Conservation (phyloP, 129 eudicot genomes). For the Ambrosia artemisiifolia region DNA sequence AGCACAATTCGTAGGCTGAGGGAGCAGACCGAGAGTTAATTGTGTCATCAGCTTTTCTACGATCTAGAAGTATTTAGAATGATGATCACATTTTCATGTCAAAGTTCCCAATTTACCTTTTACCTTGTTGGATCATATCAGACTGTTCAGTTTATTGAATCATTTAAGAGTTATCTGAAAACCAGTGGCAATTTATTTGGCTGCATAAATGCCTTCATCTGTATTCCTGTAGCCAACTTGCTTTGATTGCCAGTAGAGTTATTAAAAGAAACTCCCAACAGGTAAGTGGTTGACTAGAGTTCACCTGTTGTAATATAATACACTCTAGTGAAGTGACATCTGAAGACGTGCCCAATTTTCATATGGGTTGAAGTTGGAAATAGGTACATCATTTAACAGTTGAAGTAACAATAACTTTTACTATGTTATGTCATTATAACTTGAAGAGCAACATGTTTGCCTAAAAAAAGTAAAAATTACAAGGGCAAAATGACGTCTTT, state of each 20-base stretch:
- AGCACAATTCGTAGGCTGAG: slow-evolving; percentile 89
- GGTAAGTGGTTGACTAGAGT: not conserved
- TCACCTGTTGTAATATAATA: not conserved
- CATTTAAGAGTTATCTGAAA: not conserved
- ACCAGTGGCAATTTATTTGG: not conserved
- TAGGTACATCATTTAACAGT: too few relatives aligned
- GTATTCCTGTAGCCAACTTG: not conserved
- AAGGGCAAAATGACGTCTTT: too few relatives aligned
- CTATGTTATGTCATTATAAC: too few relatives aligned
- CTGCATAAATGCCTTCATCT: not conserved
- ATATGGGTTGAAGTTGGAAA: too few relatives aligned
- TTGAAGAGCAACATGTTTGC: too few relatives aligned
- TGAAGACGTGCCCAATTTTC: too few relatives aligned
- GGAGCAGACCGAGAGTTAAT: slow-evolving; percentile 88
- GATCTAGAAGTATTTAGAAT: not conserved
- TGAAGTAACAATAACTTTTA: too few relatives aligned
- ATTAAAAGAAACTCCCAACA: too few relatives aligned
- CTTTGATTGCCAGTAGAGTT: not conserved
- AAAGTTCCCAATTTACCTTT: slow-evolving; percentile 1
- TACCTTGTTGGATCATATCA: not conserved
- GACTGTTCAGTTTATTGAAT: slow-evolving; percentile 11
- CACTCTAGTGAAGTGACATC: too few relatives aligned
- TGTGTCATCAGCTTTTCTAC: not conserved
- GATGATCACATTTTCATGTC: slow-evolving; percentile 1
- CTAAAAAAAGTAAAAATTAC: too few relatives aligned